Evolutionary conservation across 345 rosid genomes (phyloP).

Genomic region (Combretum micranthum): DNA sequence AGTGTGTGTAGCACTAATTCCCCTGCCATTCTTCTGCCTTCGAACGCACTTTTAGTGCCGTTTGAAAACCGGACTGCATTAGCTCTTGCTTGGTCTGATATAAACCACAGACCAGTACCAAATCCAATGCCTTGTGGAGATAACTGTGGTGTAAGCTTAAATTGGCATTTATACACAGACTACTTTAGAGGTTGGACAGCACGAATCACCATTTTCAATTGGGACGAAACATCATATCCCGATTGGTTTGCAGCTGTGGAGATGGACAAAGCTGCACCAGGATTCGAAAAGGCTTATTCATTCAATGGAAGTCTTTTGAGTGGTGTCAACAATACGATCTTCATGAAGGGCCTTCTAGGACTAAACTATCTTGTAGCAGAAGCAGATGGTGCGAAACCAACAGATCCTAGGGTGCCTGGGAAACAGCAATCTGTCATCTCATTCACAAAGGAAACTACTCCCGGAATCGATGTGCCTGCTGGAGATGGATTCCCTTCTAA

Average conservation of each 20-base stretch:
- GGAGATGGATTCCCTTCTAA: slow-evolving; percentile 87
- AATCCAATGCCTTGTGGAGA: slow-evolving; percentile 79
- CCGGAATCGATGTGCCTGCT: slow-evolving; percentile 53
- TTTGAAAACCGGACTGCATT: slow-evolving; percentile 66
- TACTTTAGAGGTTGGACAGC: slow-evolving; percentile 73
- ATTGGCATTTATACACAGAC: slow-evolving; percentile 79
- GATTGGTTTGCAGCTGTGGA: slow-evolving; percentile 89
- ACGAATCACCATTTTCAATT: slow-evolving; percentile 76
- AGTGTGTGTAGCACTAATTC: slow-evolving; percentile 53
- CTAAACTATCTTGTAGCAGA: slow-evolving; percentile 69
- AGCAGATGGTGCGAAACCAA: slow-evolving; percentile 51
- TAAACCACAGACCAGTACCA: slow-evolving; percentile 53
- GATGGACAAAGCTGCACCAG: slow-evolving; percentile 52
- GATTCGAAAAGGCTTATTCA: slow-evolving; percentile 69
- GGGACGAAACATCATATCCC: slow-evolving; percentile 58
- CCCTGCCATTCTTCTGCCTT: slow-evolving; percentile 69
- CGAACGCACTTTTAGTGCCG: slow-evolving; percentile 69
- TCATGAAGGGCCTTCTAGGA: slow-evolving; percentile 78
- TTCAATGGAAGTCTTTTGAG: slow-evolving; percentile 51
- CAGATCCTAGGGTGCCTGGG: slow-evolving; percentile 67
- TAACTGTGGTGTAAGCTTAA: slow-evolving; percentile 81
- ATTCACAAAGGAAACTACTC: slow-evolving; percentile 62
- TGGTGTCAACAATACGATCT: slow-evolving; percentile 46
- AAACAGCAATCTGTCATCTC: slow-evolving; percentile 87
- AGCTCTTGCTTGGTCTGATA: slow-evolving; percentile 52